Conservation (phyloP, 2,329 filamentous ascomycete genomes). For the Dothistroma pini region DNA sequence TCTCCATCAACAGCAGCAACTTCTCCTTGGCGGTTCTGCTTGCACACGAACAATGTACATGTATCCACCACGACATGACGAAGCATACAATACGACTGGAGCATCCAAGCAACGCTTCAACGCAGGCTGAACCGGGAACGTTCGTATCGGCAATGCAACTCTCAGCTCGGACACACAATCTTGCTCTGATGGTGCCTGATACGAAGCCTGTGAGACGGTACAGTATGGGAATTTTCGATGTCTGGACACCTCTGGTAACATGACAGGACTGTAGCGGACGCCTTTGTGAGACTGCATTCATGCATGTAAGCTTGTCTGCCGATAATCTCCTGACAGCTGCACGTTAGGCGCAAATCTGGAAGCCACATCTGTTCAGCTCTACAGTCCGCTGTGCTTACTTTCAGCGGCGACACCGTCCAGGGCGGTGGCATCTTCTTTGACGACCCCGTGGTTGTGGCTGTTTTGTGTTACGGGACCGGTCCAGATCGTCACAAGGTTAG, state of each 20-base stretch:
- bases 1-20: too few relatives aligned
- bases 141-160: background rate
- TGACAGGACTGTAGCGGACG: background rate
- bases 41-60: too few relatives aligned
- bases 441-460: background rate
- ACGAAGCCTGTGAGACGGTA: background rate
- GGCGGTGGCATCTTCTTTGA: background rate
- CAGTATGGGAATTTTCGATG: background rate
- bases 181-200: background rate
- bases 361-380: background rate
- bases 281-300: background rate
- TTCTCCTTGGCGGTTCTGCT: too few relatives aligned
- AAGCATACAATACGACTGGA: too few relatives aligned
- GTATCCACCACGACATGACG: too few relatives aligned
- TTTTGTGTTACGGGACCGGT: background rate
- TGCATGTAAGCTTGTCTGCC: background rate
- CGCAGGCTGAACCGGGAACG: too few relatives aligned
- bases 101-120: too few relatives aligned
- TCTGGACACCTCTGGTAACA: background rate
- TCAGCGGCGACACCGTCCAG: background rate
- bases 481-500: background rate
- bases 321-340: background rate
- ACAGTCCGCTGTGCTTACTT: background rate
- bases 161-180: background rate
- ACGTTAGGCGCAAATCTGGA: background rate